These are phyloP conservation scores for Symbiodinium pilosum DNA, from an alignment of 73 alveolate genomes.

Conservation along the genomic window DNA sequence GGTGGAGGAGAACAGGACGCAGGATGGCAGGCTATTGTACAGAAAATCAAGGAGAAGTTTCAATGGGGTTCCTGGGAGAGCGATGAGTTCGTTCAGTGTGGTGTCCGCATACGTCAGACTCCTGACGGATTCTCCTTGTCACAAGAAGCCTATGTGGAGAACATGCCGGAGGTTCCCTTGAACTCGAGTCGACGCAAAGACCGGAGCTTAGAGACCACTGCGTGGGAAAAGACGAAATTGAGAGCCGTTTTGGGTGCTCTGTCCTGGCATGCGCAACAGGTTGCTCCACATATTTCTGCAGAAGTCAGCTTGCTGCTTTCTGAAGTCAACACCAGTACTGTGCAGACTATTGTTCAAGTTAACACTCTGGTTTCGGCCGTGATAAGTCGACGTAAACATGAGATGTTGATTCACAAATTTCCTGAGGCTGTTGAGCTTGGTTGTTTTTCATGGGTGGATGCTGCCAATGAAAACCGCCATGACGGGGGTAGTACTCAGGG, in stretches of 20 bases:
- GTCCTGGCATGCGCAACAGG: not conserved
- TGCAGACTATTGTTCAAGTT: not conserved
- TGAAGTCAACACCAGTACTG: not conserved
- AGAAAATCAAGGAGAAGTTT: not conserved
- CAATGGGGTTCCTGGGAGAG: conserved; percentile 12
- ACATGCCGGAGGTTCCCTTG: not conserved
- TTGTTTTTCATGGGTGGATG: not conserved
- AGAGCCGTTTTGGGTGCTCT: not conserved
- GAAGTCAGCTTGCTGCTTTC: not conserved
- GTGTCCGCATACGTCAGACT: not conserved
- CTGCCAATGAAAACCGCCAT: not conserved
- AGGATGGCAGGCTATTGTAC: not conserved
- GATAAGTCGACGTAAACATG: not conserved
- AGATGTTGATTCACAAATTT: not conserved
- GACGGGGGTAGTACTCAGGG: not conserved
- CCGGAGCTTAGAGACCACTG: not conserved
- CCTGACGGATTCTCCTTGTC: not conserved
- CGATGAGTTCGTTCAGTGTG: not conserved
- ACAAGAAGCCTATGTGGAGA: not conserved
- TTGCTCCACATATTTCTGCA: not conserved
- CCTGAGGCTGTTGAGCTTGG: not conserved
- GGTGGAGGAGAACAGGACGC: not conserved
- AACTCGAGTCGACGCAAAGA: not conserved
- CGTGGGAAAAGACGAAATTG: not conserved
- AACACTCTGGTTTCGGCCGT: not conserved